Evolutionary conservation across 2,329 filamentous ascomycete species (phyloP).

Genomic region (Aureobasidium namibiae): DNA sequence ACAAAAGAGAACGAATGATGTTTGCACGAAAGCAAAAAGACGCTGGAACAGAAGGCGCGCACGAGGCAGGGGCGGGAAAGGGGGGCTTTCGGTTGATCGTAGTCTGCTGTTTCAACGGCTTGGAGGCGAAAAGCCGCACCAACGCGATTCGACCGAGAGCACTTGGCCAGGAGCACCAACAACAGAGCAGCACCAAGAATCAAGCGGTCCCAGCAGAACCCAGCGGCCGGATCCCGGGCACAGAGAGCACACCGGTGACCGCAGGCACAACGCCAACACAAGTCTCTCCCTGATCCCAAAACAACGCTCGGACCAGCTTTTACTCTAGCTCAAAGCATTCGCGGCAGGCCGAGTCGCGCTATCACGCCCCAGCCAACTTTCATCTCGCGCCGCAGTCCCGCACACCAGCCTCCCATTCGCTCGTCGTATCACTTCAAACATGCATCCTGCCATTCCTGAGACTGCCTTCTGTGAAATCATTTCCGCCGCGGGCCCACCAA

Average conservation of each 20-base stretch:
- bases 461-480: neutral
- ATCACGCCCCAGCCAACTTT: constrained; percentile 13
- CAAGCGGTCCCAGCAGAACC: neutral
- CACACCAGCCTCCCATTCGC: neutral
- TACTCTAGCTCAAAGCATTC: neutral
- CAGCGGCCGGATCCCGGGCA: constrained; percentile 5
- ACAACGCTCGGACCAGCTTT: neutral
- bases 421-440: constrained; percentile 2
- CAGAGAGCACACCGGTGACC: neutral
- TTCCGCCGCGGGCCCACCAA: neutral
- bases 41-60: constrained; percentile 13
- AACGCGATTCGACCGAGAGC: constrained; percentile 6
- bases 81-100: constrained; percentile 11
- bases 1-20: constrained; percentile 2
- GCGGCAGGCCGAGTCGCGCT: constrained; percentile 13
- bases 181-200: neutral
- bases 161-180: neutral
- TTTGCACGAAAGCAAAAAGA: constrained; percentile 8
- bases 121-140: constrained; percentile 3
- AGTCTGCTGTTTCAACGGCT: constrained; percentile 13
- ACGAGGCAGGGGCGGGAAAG: constrained; percentile 13
- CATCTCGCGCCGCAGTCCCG: constrained; percentile 10
- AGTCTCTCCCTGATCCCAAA: constrained; percentile 2
- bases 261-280: constrained; percentile 4
- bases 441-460: constrained; percentile 9